These are phyloP conservation scores for Solanum infundibuliforme DNA, from an alignment of 257 asterid genomes.

Conservation along the genomic window DNA sequence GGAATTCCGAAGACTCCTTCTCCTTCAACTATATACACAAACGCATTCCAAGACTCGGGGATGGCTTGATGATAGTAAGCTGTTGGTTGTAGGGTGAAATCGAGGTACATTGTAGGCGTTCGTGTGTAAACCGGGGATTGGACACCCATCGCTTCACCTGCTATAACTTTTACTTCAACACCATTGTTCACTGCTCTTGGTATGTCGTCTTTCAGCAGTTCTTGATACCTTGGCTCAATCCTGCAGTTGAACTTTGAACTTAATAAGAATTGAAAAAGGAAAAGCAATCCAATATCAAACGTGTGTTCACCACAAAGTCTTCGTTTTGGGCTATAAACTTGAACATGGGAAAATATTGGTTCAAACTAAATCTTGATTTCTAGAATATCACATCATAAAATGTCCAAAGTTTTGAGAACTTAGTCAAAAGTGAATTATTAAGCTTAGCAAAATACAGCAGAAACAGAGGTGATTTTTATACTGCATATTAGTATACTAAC, in stretches of 20 bases:
- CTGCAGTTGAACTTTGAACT: conserved; percentile 20
- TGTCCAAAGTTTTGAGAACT: neutral
- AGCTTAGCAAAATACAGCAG: neutral
- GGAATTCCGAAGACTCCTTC: conserved; percentile 60
- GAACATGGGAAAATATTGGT: neutral
- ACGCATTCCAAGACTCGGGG: conserved; percentile 73
- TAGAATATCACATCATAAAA: neutral
- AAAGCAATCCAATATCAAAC: neutral
- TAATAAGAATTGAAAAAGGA: neutral
- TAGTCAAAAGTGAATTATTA: neutral
- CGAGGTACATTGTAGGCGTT: conserved; percentile 88
- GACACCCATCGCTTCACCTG: conserved; percentile 91
- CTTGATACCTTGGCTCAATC: conserved; percentile 89
- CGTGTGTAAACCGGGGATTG: conserved; percentile 71
- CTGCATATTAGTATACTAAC: neutral
- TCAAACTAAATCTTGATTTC: neutral
- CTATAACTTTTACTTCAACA: conserved; percentile 64
- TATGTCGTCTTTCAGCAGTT: conserved; percentile 46
- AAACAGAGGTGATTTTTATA: neutral
- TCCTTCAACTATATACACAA: conserved; percentile 63
- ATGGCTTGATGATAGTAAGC: conserved; percentile 53
- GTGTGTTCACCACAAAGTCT: neutral
- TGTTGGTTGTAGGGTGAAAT: conserved; percentile 50
- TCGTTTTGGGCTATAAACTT: neutral
- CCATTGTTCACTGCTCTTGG: conserved; percentile 62